A percentile compares a stretch with the other conserved stretches of the same genome.
Conservation (phyloP, 2,329 filamentous ascomycete genomes). For the Didymella glomerata region DNA sequence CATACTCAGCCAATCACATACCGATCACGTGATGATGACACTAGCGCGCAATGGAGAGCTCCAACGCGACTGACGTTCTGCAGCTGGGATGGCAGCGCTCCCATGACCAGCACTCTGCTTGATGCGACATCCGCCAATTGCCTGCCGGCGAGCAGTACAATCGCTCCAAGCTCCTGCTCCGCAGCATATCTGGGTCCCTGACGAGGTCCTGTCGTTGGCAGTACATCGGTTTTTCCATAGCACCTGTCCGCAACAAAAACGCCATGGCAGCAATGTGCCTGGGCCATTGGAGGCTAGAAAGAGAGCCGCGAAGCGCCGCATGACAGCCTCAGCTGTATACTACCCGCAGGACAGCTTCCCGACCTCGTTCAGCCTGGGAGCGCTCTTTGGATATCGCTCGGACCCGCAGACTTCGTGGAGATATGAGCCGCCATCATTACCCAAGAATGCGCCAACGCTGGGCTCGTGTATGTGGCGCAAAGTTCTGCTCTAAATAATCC, state of each 20-base stretch:
- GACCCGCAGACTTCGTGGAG: constrained; percentile 39
- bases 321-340: constrained; percentile 58
- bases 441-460: constrained; percentile 21
- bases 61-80: constrained; percentile 15
- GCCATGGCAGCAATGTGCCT: constrained; percentile 68
- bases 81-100: constrained; percentile 23
- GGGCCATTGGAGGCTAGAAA: constrained; percentile 69
- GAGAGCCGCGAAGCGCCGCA: constrained; percentile 64
- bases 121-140: constrained; percentile 60
- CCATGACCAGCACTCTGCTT: constrained; percentile 42
- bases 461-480: constrained; percentile 29
- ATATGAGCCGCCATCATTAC: constrained; percentile 48
- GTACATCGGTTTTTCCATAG: constrained; percentile 62
- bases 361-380: constrained; percentile 39
- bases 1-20: constrained; percentile 4
- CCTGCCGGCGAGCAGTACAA: constrained; percentile 61
- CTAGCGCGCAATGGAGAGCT: constrained; percentile 18
- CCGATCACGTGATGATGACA: constrained; percentile 1
- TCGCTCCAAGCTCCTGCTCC: constrained; percentile 51
- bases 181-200: constrained; percentile 67
- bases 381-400: constrained; percentile 40
- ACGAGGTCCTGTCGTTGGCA: constrained; percentile 62
- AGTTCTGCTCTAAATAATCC: too few species aligned
- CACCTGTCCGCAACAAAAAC: constrained; percentile 55
- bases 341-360: constrained; percentile 38